Conservation (phyloP, 2,329 filamentous ascomycete genomes). For the Thermothelomyces thermophilus region DNA sequence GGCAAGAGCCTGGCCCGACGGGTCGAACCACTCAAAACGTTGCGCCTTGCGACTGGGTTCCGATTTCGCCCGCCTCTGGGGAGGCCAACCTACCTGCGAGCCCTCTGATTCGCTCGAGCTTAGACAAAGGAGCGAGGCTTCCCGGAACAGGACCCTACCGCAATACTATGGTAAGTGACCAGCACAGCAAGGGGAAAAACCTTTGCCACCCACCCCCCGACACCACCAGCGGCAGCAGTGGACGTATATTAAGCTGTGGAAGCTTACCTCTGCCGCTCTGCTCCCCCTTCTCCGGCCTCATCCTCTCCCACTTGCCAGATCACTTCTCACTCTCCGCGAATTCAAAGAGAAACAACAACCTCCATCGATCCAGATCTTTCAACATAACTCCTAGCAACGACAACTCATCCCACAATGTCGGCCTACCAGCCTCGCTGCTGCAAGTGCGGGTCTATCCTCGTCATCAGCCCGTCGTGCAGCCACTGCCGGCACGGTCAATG, state of each 20-base stretch:
- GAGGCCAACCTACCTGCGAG: not conserved
- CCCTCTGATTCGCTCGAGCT: constrained; percentile 1
- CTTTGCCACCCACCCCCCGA: constrained; percentile 3
- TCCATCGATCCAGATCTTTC: not conserved
- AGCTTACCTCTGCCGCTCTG: not conserved
- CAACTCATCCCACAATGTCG: constrained; percentile 17
- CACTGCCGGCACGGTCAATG: constrained; percentile 47
- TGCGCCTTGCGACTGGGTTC: not conserved
- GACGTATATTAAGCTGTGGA: not conserved
- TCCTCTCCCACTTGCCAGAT: not conserved
- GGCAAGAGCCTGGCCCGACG: not conserved
- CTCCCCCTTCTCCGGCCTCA: not conserved
- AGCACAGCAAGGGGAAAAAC: not conserved
- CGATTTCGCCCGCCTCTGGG: constrained; percentile 9
- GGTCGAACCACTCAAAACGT: not conserved
- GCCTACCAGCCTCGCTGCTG: constrained; percentile 42
- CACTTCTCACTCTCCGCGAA: not conserved
- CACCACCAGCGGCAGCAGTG: not conserved
- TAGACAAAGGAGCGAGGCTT: constrained; percentile 7
- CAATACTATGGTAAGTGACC: not conserved
- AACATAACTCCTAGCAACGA: not conserved
- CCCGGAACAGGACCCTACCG: not conserved
- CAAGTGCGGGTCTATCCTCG: constrained; percentile 49
- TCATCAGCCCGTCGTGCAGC: constrained; percentile 49
- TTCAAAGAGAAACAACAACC: not conserved